Evolutionary conservation across 495 filamentous ascomycete genomes (phyloP), one percentile per base, ranked within the genome.

Genomic region (Penicillium paradoxum): DNA sequence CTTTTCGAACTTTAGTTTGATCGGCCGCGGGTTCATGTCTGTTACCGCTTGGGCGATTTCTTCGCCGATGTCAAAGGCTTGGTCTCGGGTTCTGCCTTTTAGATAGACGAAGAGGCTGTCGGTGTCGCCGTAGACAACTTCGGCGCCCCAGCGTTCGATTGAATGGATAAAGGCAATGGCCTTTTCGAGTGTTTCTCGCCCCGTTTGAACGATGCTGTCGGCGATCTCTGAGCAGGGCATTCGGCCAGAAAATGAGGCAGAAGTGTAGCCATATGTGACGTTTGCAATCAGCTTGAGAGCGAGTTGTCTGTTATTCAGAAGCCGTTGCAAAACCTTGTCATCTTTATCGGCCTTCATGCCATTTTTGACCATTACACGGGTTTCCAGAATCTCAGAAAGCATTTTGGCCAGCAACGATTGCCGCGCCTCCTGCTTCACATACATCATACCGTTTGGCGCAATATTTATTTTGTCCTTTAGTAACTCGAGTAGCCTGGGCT

Each of bases 151-250:
- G 37, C 81, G 77, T 40, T 85, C 80, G 7, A 91, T 81, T 4
- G 87, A 90, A 64, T 98, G 91, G 21, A 98, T 97, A 41, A 92
- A 78, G 3, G 88, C 88, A 55, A 97, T 96, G 21, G 95, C 89
- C 56, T 89, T 90, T 70, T 98, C 93, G 2, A 98, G 78, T 0
- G 91, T 98, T 68, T 97, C 93, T 13, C 92, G 84, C 3, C 87
- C 93, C 0, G 91, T 91, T 66, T 97, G 93, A 0, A 97, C 93
- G 63, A 98, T 97, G 70, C 90, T 95, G 72, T 98, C 93, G 27
- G 93, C 95, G 55, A 98, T 97, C 69, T 98, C 93, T 13, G 90
- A 86, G 67, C 93, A 98, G 3, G 93, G 93, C 95, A 97, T 97
- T 33, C 93, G 80, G 1, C 93, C 93, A 0, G 91, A 96, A 69